These are phyloP conservation scores for Aspergillus hortae DNA, from an alignment of 2,329 filamentous ascomycete genomes.

Conservation along the genomic window DNA sequence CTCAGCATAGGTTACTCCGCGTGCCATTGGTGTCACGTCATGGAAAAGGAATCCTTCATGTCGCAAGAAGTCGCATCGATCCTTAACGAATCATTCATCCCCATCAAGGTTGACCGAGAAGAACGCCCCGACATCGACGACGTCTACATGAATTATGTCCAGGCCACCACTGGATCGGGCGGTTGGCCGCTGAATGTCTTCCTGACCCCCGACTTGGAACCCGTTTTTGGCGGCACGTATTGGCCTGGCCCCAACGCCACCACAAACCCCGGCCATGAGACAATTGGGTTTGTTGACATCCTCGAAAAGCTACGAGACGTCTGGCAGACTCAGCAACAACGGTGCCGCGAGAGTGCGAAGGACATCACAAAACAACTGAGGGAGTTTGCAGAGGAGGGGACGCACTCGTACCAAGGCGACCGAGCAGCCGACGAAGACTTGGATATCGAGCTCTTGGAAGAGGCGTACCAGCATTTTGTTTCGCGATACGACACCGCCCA, in stretches of 20 bases:
- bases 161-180: conserved; percentile 83
- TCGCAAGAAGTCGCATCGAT: conserved; percentile 75
- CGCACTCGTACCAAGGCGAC: conserved; percentile 44
- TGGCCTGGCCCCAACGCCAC: conserved; percentile 76
- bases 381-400: conserved; percentile 87
- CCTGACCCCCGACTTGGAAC: conserved; percentile 85
- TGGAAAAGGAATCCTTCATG: conserved; percentile 87
- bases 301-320: conserved; percentile 69
- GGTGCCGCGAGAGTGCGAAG: conserved; percentile 77
- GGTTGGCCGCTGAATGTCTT: conserved; percentile 98
- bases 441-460: conserved; percentile 86
- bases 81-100: conserved; percentile 83
- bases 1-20: conserved; percentile 92
- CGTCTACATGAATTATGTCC: conserved; percentile 98
- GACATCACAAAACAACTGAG: conserved; percentile 77
- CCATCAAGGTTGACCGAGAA: conserved; percentile 89
- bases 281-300: conserved; percentile 78
- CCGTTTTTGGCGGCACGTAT: conserved; percentile 94
- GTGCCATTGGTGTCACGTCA: conserved; percentile 92
- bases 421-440: conserved; percentile 62
- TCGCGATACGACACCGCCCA: conserved; percentile 73
- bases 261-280: conserved; percentile 49
- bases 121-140: conserved; percentile 90
- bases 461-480: conserved; percentile 77
- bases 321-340: conserved; percentile 81